Base-by-base conservation (phyloP, 73 alveolate species). In the Paramecium sexaurelia region DNA sequence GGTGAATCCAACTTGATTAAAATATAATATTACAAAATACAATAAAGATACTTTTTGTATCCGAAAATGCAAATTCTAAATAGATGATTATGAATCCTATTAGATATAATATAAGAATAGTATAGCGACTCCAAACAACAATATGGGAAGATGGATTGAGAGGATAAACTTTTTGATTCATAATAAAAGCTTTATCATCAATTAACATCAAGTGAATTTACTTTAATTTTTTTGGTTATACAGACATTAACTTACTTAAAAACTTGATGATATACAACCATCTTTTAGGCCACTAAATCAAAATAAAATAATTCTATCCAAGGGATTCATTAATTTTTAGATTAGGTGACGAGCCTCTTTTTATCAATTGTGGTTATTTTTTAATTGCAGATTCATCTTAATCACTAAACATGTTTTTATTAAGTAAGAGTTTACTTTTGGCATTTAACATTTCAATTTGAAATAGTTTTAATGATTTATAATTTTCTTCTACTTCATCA, bases 401-500 rank as follows among this genome's bases (percentile, higher is more conserved):
- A 40, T 78, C 90, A 24, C 61, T 29, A 43, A 40, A 5, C 33
- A 41, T 78, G 39, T 43, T 13, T 9, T 17, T 78, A 78, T 45
- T 45, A n/a, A 27, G 32, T n/a, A 61, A n/a, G 11, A 78, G 73
- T 27, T 45, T 39, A 15, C 73, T 78, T 2, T 27, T 22, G 39
- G 41, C 73, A 43, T 78, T 78, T 78, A 17, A 33, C 90, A 78
- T 43, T 78, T 78, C 90, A 19, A 78, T 78, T 45, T 78, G 45
- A 33, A 78, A 78, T 20, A 40, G 55, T 43, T 43, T 78, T 78
- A 78, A 33, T 24, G 90, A 78, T 78, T 78, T 78, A 22, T 78
- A 78, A 24, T 78, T 19, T 78, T 78, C 73, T 78, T 78, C 90
- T 3, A 78, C 90, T 78, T 78, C 90, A 22, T 78, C 73, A 78